Evolutionary conservation across 2,329 filamentous ascomycete species (phyloP), one percentile per base, ranked within the genome.

Genomic region (Apiospora arundinis): DNA sequence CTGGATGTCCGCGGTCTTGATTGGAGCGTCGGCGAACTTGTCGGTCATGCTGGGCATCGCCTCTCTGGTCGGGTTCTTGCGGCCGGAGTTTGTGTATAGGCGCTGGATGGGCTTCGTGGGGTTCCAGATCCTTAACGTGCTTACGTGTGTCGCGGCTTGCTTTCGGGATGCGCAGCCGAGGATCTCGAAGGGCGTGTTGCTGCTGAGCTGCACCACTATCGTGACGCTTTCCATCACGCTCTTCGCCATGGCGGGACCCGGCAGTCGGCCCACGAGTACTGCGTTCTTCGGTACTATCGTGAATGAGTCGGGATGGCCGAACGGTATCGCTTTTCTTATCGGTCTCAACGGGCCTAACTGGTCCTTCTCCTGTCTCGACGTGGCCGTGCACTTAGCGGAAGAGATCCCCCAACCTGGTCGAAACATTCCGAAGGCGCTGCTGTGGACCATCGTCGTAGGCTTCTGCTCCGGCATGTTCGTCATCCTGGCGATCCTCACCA

Each of bases 1-100:
- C 70, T 79, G 77, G 78, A 60, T 78, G 12, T 77, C 72, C 1
- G 76, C 78, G 2, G 76, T 79, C 1, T 71, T 78, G 0, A 44
- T 79, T 42, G 72, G 77, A 32, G 74, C 76, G 16, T 75, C 52
- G 6, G 23, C 52, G 25, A 28, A 28, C n/a, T 5, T 63, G 6
- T 25, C 23, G 6, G 52, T 63, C 11, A 4, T 63, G 32, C 32
- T 66, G 14, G 37, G 63, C 63, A 12, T 5, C 32, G 32, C 37
- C 2, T 9, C 63, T 1, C 21, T 66, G 18, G 37, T n/a, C 63
- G 63, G 4, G 28, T 16, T 66, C 11, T 16, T 44, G 21, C 18
- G 5, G 7, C 63, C 63, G 4, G 11, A 12, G n/a, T 63, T 63
- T 25, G 28, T 37, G n/a, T 63, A 63, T 28, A 28, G 12, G 11